A percentile compares a stretch with the other conserved stretches of the same genome.
phyloP scores from a whole-genome alignment of 805 yeast genomes.

The Metahyphopichia silvanorum region DNA sequence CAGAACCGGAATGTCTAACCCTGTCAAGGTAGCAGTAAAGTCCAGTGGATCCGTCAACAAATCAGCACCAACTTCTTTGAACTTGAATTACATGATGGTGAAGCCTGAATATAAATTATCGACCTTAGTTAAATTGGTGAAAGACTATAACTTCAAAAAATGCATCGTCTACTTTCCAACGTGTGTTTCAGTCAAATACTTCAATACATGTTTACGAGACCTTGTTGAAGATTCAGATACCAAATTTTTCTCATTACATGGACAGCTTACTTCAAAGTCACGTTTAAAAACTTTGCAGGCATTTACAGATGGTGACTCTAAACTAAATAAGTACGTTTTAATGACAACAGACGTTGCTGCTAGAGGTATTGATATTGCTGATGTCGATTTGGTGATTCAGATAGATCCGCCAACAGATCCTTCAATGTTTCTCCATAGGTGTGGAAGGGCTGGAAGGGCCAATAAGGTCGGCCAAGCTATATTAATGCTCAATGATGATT shows the following conservation, averaged over 20 bases:
- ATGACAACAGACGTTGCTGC: slow-evolving; percentile 99
- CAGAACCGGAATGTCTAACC: slow-evolving; percentile 89
- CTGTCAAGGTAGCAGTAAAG: slow-evolving; percentile 81
- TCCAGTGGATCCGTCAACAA: slow-evolving; percentile 34
- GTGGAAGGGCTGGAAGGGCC: slow-evolving; percentile 95
- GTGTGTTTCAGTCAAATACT: slow-evolving; percentile 77
- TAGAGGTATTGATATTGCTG: slow-evolving; percentile 92
- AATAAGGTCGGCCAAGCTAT: slow-evolving; percentile 79
- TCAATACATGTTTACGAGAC: slow-evolving; percentile 48
- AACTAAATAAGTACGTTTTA: slow-evolving; percentile 51
- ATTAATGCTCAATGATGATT: slow-evolving; percentile 64
- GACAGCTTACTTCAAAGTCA: slow-evolving; percentile 79
- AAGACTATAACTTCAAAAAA: slow-evolving; percentile 60
- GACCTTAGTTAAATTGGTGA: slow-evolving; percentile 50
- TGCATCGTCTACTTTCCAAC: slow-evolving; percentile 92
- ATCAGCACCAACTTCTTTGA: slow-evolving; percentile 60
- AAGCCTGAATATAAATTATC: slow-evolving; percentile 62
- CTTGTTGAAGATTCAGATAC: slow-evolving; percentile 22
- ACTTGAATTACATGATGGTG: slow-evolving; percentile 57
- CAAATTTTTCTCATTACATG: slow-evolving; percentile 75
- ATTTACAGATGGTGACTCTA: slow-evolving; percentile 49
- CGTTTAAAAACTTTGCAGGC: slow-evolving; percentile 67
- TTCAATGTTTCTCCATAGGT: slow-evolving; percentile 85
- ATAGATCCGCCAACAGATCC: slow-evolving; percentile 94
- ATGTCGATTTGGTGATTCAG: slow-evolving; percentile 91